Percentiles rank a stretch among this genome's conserved stretches.
phyloP scores from a whole-genome alignment of 2,329 filamentous ascomycete species.

The Elsinoe australis region DNA sequence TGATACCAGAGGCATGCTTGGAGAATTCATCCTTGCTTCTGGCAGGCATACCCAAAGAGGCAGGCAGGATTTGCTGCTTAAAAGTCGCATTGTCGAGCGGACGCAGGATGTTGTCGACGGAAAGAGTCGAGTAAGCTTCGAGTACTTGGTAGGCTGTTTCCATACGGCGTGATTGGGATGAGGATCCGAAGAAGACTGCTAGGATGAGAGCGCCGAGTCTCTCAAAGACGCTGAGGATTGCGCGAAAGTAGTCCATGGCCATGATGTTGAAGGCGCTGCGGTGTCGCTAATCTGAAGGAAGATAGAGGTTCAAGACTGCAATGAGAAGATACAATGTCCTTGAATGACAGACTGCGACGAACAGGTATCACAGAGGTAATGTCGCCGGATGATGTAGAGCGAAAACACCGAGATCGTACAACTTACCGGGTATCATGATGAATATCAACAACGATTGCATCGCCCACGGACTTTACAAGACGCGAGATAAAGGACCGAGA shows the following conservation, averaged over 20 bases:
- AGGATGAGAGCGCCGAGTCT: slow-evolving; percentile 1
- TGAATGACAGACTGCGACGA: too few species aligned
- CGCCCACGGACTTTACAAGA: too few species aligned
- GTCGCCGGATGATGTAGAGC: too few species aligned
- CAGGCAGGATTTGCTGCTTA: slow-evolving; percentile 35
- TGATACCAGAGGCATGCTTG: slow-evolving; percentile 36
- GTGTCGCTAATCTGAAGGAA: background rate
- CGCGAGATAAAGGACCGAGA: too few species aligned
- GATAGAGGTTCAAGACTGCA: background rate
- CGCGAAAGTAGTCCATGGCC: background rate
- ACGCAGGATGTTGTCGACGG: slow-evolving; percentile 33
- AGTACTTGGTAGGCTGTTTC: slow-evolving; percentile 31
- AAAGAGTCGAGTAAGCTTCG: slow-evolving; percentile 36
- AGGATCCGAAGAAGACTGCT: background rate
- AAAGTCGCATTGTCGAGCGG: slow-evolving; percentile 32
- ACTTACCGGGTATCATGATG: too few species aligned
- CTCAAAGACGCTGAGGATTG: slow-evolving; percentile 5
- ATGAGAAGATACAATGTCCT: too few species aligned
- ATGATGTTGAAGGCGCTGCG: background rate
- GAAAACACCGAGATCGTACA: too few species aligned
- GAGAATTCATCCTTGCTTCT: slow-evolving; percentile 34
- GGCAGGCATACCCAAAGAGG: slow-evolving; percentile 34
- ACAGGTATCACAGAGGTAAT: too few species aligned
- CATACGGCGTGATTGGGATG: slow-evolving; percentile 21
- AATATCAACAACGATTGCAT: too few species aligned